A percentile compares a stretch with the other conserved stretches of the same genome.
These are phyloP conservation scores for Lactifluus piperatus DNA, from an alignment of 768 basidiomycete genomes.

Conservation along the genomic window DNA sequence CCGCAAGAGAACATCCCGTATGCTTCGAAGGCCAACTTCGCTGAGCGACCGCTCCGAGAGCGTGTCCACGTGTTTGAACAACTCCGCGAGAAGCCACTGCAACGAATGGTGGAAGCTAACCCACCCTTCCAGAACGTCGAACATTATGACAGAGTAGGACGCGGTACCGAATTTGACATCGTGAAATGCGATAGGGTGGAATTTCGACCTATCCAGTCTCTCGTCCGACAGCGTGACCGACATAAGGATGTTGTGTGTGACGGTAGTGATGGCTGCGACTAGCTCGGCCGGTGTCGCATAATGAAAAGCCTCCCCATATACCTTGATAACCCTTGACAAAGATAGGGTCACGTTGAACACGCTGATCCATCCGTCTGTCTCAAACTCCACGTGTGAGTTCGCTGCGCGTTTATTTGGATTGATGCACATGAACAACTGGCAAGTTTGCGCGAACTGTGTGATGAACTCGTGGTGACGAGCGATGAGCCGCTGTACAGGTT, in stretches of 20 bases:
- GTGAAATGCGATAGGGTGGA: conserved; percentile 54
- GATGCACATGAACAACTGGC: conserved; percentile 87
- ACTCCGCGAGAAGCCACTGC: conserved; percentile 84
- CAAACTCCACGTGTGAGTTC: conserved; percentile 86
- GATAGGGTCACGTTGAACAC: conserved; percentile 94
- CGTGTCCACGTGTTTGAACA: conserved; percentile 74
- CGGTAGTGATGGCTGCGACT: conserved; percentile 54
- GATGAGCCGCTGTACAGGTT: conserved; percentile 73
- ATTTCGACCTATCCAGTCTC: conserved; percentile 58
- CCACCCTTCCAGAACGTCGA: conserved; percentile 72
- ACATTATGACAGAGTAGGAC: conserved; percentile 56
- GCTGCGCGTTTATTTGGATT: conserved; percentile 83
- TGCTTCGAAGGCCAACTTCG: conserved; percentile 42
- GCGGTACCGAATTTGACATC: conserved; percentile 54
- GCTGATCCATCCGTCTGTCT: conserved; percentile 93
- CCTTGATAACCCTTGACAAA: conserved; percentile 79
- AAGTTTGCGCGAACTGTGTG: conserved; percentile 61
- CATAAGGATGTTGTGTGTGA: conserved; percentile 62
- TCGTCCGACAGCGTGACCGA: conserved; percentile 63
- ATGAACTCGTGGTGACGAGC: conserved; percentile 60
- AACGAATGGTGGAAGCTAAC: conserved; percentile 91
- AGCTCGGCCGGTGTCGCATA: conserved; percentile 49
- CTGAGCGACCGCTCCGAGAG: conserved; percentile 47
- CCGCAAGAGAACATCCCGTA: conserved; percentile 53
- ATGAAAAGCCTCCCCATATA: conserved; percentile 79